Evolutionary conservation across 202 grass and related monocot species (phyloP), one percentile per base, ranked within the genome.

Genomic region (Sporobolus alterniflorus): DNA sequence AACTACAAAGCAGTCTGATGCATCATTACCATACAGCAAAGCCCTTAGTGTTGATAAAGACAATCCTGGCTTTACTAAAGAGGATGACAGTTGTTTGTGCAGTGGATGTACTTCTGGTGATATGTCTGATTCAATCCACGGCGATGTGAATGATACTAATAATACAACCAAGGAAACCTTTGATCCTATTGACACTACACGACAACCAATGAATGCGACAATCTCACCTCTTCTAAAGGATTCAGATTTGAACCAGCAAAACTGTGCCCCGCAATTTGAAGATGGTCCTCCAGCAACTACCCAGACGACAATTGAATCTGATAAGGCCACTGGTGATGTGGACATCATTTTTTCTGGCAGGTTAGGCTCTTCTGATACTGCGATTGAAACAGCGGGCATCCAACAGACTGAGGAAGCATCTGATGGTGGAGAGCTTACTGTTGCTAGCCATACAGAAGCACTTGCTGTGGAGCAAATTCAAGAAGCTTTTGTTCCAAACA

Each of bases 331-430:
- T 65, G 26, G 55, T 55, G 55, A 79, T 72, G 67, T 66, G 57
- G 78, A 59, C 22, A 69, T 31, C 16, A 4, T 71, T 71, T 71
- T 17, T 78, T 33, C 30, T 64, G 33, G 18, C 43, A 78, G 24
- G 9, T 64, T 70, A 32, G 74, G 54, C 64, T 77, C 67, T 71
- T 52, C 83, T 64, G 67, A 11, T 71, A 49, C 64, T 78, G 83
- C 63, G n/a, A 78, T 39, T 41, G 74, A 72, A 54, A 51, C 83
- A 72, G 32, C 51, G 31, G 52, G 17, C 49, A 31, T 74, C 39
- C 59, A 75, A 31, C 69, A 65, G 61, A 70, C 29, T 17, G 82
- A 70, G 28, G 76, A 77, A 17, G 11, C 28, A 40, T 41, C 52
- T 70, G 60, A 21, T 36, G 30, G 25, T 3, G 56, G 69, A 29